These are phyloP conservation scores for Penicillium sp. DNA, from an alignment of 2,329 filamentous ascomycete species.

Conservation along the genomic window DNA sequence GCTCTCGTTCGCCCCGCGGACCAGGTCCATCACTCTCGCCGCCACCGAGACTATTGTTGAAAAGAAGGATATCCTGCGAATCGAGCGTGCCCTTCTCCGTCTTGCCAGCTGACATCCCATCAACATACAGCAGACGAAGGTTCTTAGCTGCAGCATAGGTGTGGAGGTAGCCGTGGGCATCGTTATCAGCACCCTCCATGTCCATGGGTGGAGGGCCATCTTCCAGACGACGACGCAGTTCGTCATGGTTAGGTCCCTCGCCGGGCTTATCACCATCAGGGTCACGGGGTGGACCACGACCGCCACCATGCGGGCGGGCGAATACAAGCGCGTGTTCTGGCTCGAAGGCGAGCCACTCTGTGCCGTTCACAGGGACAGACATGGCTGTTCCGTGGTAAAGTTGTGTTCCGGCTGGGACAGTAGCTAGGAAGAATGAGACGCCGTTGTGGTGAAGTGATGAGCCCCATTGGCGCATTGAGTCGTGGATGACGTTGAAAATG, in stretches of 20 bases:
- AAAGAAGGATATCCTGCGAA: constrained; percentile 63
- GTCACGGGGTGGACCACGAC: constrained; percentile 10
- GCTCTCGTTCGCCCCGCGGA: constrained; percentile 44
- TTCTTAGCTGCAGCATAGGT: constrained; percentile 61
- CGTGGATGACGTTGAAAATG: constrained; percentile 72
- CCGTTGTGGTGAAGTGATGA: constrained; percentile 73
- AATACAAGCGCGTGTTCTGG: constrained; percentile 70
- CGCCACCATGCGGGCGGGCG: constrained; percentile 39
- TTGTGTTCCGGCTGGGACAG: constrained; percentile 62
- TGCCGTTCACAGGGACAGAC: constrained; percentile 50
- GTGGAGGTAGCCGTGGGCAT: constrained; percentile 59
- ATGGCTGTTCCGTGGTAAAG: constrained; percentile 64
- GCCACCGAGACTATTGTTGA: constrained; percentile 34
- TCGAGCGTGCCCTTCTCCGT: constrained; percentile 65
- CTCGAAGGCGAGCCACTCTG: constrained; percentile 76
- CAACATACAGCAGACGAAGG: constrained; percentile 65
- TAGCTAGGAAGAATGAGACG: constrained; percentile 67
- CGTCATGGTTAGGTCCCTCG: constrained; percentile 3
- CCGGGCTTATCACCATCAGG: not conserved
- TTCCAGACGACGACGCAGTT: constrained; percentile 9
- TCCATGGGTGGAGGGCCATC: not conserved
- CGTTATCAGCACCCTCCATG: not conserved
- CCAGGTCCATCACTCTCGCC: not conserved
- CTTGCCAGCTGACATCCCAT: constrained; percentile 69
- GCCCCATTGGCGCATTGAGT: constrained; percentile 72